Conservation (phyloP, 176 grass and related monocot genomes). For the Oryza coarctata region DNA sequence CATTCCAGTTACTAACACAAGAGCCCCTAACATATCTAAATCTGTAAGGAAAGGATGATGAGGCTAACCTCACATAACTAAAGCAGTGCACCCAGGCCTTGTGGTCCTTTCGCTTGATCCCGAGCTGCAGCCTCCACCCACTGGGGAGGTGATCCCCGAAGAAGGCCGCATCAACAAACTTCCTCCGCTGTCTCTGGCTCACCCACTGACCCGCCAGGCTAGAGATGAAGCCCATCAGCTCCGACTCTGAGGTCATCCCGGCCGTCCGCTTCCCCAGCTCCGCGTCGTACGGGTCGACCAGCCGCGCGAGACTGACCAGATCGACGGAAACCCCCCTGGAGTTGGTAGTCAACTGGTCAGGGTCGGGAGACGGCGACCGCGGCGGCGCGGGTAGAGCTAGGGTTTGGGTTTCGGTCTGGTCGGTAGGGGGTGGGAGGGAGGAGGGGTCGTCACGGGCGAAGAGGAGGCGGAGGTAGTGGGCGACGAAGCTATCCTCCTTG, state of each 20-base stretch:
- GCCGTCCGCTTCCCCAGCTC: conserved; percentile 63
- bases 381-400: conserved; percentile 31
- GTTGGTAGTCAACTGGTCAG: conserved; percentile 62
- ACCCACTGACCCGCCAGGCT: conserved; percentile 66
- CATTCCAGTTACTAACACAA: neutral
- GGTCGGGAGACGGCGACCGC: conserved; percentile 24
- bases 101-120: conserved; percentile 71
- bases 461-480: conserved; percentile 58
- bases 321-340: conserved; percentile 62
- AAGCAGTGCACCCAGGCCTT: conserved; percentile 50
- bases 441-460: conserved; percentile 44
- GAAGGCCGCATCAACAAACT: conserved; percentile 66
- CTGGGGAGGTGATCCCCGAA: conserved; percentile 85
- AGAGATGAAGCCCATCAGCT: conserved; percentile 70
- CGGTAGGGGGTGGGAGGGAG: neutral
- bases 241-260: conserved; percentile 45
- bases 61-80: conserved; percentile 77
- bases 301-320: conserved; percentile 53
- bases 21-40: neutral
- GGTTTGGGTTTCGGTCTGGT: conserved; percentile 33
- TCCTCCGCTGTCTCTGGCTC: conserved; percentile 55
- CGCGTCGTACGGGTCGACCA: conserved; percentile 50
- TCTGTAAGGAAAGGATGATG: conserved; percentile 6
- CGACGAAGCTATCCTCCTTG: conserved; percentile 30
- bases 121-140: conserved; percentile 83